A percentile compares a stretch with the other conserved stretches of the same genome.
Conservation (phyloP, 345 rosid genomes). For the Hypericum androsaemum region DNA sequence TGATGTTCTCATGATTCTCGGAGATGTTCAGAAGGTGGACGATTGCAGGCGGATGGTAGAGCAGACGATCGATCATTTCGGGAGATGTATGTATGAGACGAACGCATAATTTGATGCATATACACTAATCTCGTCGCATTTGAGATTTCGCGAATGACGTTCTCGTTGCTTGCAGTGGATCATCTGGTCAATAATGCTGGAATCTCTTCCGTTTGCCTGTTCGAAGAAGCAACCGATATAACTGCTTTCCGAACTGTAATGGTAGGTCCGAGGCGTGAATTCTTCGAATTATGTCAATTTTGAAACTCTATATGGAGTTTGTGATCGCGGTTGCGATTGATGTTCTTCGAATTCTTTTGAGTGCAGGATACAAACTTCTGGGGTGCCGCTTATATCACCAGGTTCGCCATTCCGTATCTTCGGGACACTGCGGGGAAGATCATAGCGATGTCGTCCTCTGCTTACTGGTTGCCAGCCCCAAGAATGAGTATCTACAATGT, state of each 20-base stretch:
- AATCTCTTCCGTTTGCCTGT: not conserved
- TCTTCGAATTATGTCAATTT: no score
- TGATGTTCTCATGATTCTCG: slow-evolving; percentile 29
- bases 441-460: slow-evolving; percentile 36
- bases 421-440: slow-evolving; percentile 45
- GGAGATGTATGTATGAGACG: slow-evolving; percentile 34
- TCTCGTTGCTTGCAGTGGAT: slow-evolving; percentile 2
- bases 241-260: not conserved
- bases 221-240: not conserved
- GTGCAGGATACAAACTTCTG: slow-evolving; percentile 54
- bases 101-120: no score
- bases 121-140: no score
- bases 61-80: slow-evolving; percentile 34
- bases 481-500: slow-evolving; percentile 49
- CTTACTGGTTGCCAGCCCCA: slow-evolving; percentile 39
- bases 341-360: not conserved
- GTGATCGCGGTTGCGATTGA: no score
- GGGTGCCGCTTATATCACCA: slow-evolving; percentile 48
- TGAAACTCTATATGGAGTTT: no score
- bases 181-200: slow-evolving; percentile 4
- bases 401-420: slow-evolving; percentile 49
- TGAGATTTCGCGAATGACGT: no score
- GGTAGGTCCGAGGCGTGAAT: not conserved
- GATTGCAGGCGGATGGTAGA: slow-evolving; percentile 40
- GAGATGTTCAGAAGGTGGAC: slow-evolving; percentile 40